Evolutionary conservation across 2,329 filamentous ascomycete genomes (phyloP).

Genomic region (Cercospora sojina): DNA sequence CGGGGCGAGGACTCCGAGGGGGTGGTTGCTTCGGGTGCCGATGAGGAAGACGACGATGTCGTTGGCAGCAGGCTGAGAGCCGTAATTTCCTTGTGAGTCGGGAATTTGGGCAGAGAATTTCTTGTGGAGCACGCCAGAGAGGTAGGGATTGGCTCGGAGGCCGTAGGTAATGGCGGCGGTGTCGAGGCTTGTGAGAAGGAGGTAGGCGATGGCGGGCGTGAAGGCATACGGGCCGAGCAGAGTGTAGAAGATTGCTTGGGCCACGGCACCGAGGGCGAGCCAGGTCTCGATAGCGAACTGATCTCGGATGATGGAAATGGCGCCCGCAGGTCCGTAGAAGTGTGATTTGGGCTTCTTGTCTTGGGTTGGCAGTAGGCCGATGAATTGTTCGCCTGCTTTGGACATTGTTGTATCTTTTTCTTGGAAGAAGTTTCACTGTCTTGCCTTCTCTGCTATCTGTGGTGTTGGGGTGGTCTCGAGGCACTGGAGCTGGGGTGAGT

Average conservation of each 20-base stretch:
- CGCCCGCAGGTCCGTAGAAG: slow-evolving; percentile 22
- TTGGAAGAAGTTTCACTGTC: too few relatives aligned
- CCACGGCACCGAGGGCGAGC: slow-evolving; percentile 43
- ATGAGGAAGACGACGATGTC: slow-evolving; percentile 44
- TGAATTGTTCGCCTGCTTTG: slow-evolving; percentile 16
- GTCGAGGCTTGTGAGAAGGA: slow-evolving; percentile 39
- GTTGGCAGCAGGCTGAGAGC: slow-evolving; percentile 33
- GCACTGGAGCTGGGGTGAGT: too few relatives aligned
- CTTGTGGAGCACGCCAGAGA: slow-evolving; percentile 38
- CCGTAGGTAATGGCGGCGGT: slow-evolving; percentile 38
- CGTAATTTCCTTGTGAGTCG: slow-evolving; percentile 36
- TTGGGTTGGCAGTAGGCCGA: slow-evolving; percentile 19
- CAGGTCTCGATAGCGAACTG: slow-evolving; percentile 44
- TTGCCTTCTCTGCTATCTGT: too few relatives aligned
- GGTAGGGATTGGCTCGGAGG: slow-evolving; percentile 42
- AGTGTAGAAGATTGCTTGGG: slow-evolving; percentile 42
- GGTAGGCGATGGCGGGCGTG: slow-evolving; percentile 37
- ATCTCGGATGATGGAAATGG: slow-evolving; percentile 35
- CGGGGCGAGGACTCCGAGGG: slow-evolving; percentile 52
- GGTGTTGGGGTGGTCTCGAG: too few relatives aligned
- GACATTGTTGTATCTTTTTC: slow-evolving; percentile 12
- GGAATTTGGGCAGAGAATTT: slow-evolving; percentile 45
- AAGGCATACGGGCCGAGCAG: slow-evolving; percentile 40
- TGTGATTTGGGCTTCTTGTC: slow-evolving; percentile 14
- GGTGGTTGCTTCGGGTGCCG: slow-evolving; percentile 40